Evolutionary conservation across 768 basidiomycete genomes (phyloP), one percentile per base, ranked within the genome.

Genomic region (Coprinellus aureogranulatus): DNA sequence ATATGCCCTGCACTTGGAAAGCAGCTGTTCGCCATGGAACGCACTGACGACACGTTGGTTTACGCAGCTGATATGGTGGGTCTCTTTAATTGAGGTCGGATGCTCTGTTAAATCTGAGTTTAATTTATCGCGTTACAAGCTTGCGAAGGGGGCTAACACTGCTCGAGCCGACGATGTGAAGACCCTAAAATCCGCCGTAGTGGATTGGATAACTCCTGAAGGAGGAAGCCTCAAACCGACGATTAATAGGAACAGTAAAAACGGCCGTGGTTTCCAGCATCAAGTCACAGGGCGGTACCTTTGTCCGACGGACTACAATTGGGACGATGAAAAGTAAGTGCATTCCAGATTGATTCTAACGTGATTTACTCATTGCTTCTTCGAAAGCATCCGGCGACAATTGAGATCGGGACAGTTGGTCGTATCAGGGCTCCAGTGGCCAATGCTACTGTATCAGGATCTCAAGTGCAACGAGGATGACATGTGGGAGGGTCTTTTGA

Each of bases 261-360:
- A 49, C 30, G 48, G 25, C 51, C 61, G 63, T 6, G 61, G 63
- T 20, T 16, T 57, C 27, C 37, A 42, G 25, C 57, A 64, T 40
- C 47, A 59, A 30, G 40, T 55, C 22, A 59, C 58, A 34, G 61
- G 61, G 14, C n/a, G 26, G 28, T 54, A 61, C 20, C 58, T 64
- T 22, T 62, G 58, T 37, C 63, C 63, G 14, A 53, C 58, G 20
- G 55, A 55, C 28, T 59, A 46, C 31, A 25, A 64, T 18, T 64
- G 60, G 60, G 41, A 57, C 26, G 60, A 64, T 27, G 40, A 27
- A 14, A 60, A 62, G 63, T 62, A 46, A 5, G 63, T 55, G 8
- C 5, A 40, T 23, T 53, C n/a, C n/a, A n/a, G 26, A 11, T 2
- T 2, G 18, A 5, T 27, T 2, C 18, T 27, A n/a, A 5, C n/a